Percentiles rank a stretch among this genome's conserved stretches.
Conservation (phyloP, 345 rosid species). For the Xanthoceras sorbifolium region DNA sequence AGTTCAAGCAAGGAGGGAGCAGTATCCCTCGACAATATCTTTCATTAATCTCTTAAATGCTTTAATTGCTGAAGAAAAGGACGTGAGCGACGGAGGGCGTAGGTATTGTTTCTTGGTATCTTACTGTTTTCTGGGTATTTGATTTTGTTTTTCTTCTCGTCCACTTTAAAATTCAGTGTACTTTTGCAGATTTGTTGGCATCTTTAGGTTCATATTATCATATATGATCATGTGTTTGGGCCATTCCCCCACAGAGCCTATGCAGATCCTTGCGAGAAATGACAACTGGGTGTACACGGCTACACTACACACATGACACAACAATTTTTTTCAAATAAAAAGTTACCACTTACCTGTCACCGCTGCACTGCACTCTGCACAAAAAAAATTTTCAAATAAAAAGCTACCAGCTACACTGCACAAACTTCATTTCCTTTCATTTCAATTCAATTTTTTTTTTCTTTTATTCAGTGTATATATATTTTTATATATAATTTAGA, state of each 20-base stretch:
- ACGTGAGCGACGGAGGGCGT: constrained; percentile 79
- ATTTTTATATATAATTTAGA: too few species aligned
- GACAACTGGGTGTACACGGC: too few species aligned
- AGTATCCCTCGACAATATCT: constrained; percentile 88
- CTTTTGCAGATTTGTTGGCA: constrained; percentile 81
- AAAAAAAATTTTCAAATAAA: too few species aligned
- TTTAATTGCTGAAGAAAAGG: constrained; percentile 88
- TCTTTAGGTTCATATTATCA: constrained; percentile 88
- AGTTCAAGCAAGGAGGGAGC: constrained; percentile 93
- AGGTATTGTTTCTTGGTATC: constrained; percentile 50
- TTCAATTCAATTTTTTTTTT: too few species aligned
- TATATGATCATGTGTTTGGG: constrained; percentile 88
- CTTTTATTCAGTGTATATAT: too few species aligned
- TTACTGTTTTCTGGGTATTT: constrained; percentile 13
- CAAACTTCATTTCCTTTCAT: too few species aligned
- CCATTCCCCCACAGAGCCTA: constrained; percentile 95
- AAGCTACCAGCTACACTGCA: too few species aligned
- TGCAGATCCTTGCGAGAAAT: constrained; percentile 90
- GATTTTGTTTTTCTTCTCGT: constrained; percentile 21
- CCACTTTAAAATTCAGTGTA: constrained; percentile 23
- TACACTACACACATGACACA: too few species aligned
- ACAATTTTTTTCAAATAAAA: too few species aligned
- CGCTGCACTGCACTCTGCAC: too few species aligned
- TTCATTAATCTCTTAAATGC: constrained; percentile 82
- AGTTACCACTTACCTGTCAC: too few species aligned